Evolutionary conservation across 352 stramenopile species (phyloP), one percentile per base, ranked within the genome.

Genomic region (Globisporangium solare): DNA sequence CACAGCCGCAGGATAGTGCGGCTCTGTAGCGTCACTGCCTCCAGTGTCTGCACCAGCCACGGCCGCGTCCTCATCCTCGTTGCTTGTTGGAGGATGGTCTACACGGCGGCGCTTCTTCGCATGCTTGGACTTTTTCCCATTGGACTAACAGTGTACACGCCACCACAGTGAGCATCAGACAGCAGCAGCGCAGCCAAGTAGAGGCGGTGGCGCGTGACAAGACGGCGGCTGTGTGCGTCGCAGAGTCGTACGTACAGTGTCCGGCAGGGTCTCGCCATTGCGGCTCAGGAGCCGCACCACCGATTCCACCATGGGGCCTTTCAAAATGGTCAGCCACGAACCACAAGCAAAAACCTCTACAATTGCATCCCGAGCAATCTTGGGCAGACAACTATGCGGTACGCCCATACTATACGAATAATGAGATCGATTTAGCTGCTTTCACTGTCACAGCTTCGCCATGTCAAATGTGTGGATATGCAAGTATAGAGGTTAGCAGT

Each of bases 211-310:
- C 7, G 10, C 17, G 0, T 5, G 24, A 13, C n/a, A 20, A 17
- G 21, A 14, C 3, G 17, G 8, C 51, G 45, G 24, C 27, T 41
- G 18, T 18, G 22, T 47, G 14, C 45, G 7, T 11, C 14, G 6
- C 2, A 12, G 24, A 27, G 24, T n/a, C n/a, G n/a, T 22, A 15
- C 50, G 4, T 49, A 53, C 51, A 48, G 40, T 58, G 4, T 67
- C 54, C 15, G 66, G 51, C 46, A 67, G 55, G 43, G 65, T 69
- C 60, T 52, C 55, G 43, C 71, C 71, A 58, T 73, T 67, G 50
- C 61, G 54, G n/a, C 66, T 73, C 45, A 64, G 51, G 39, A 79
- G 66, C 63, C 58, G 68, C 55, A 73, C 62, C 53, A 68, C 46
- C 37, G 51, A 63, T 43, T 59, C 56, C 52, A 62, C 58, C 60